Evolutionary conservation across 2,329 filamentous ascomycete genomes (phyloP).

Genomic region (Ophiocordyceps camponoti-rufipedis): DNA sequence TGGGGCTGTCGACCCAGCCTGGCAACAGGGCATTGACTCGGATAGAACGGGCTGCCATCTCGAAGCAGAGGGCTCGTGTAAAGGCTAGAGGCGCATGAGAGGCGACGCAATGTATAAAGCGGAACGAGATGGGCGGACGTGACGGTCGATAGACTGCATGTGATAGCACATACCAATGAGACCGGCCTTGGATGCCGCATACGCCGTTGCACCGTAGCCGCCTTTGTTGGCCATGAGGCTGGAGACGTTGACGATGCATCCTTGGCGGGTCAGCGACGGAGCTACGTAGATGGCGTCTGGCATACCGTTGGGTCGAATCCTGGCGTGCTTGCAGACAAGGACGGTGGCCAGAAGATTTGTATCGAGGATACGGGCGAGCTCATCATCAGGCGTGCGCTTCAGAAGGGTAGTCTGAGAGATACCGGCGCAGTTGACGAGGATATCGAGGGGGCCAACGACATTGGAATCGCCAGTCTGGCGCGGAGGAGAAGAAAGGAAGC

Average conservation of each 20-base stretch:
- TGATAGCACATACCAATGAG: slow-evolving; percentile 35
- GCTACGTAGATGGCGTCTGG: no score
- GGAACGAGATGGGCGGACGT: background rate
- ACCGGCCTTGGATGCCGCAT: slow-evolving; percentile 68
- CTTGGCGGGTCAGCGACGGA: slow-evolving; percentile 11
- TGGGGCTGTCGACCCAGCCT: slow-evolving; percentile 66
- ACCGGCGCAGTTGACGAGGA: slow-evolving; percentile 70
- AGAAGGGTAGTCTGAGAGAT: slow-evolving; percentile 48
- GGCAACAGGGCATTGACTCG: slow-evolving; percentile 68
- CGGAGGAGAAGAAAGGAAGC: background rate
- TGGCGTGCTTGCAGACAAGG: slow-evolving; percentile 34
- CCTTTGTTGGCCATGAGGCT: slow-evolving; percentile 56
- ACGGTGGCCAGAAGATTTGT: slow-evolving; percentile 56
- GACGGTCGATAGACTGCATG: background rate
- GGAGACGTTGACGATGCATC: slow-evolving; percentile 66
- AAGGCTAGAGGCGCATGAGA: slow-evolving; percentile 29
- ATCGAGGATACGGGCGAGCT: slow-evolving; percentile 39
- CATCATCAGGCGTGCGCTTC: slow-evolving; percentile 27
- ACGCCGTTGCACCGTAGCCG: slow-evolving; percentile 51
- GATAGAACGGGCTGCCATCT: slow-evolving; percentile 42
- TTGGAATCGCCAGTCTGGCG: background rate
- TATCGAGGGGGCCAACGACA: slow-evolving; percentile 20
- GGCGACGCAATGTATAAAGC: slow-evolving; percentile 2
- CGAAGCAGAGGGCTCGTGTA: slow-evolving; percentile 46
- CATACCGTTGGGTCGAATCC: slow-evolving; percentile 14